A percentile compares a stretch with the other conserved stretches of the same genome.
Conservation (phyloP, 1,139 yeast genomes). For the Lodderomyces metapsilosis region DNA sequence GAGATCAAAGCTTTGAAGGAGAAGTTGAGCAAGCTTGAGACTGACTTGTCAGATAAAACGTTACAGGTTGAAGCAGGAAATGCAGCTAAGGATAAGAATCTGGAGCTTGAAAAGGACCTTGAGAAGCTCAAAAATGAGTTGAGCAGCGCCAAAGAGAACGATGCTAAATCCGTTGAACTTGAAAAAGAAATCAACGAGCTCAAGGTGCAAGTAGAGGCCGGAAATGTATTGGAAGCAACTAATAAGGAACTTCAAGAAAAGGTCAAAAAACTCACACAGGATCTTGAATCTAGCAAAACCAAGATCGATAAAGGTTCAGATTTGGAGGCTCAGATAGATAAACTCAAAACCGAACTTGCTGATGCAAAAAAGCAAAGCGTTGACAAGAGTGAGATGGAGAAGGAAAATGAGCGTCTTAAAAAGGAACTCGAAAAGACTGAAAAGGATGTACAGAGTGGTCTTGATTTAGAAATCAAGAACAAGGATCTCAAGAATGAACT, state of each 20-base stretch:
- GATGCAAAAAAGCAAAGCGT: neutral
- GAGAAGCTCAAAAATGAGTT: neutral
- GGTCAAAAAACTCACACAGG: conserved; percentile 15
- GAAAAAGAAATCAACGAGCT: conserved; percentile 8
- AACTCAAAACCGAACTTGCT: neutral
- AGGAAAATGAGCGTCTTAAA: conserved; percentile 1
- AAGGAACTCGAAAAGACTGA: neutral
- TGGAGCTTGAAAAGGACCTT: neutral
- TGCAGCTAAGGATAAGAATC: neutral
- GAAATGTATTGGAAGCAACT: conserved; percentile 14
- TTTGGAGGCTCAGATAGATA: neutral
- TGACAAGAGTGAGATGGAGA: neutral
- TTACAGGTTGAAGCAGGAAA: neutral
- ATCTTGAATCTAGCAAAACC: conserved; percentile 20
- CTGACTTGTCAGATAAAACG: neutral
- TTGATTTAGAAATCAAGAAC: conserved; percentile 8
- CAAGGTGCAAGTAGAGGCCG: conserved; percentile 14
- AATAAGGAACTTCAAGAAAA: conserved; percentile 23
- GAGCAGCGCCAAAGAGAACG: neutral
- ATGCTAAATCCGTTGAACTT: neutral
- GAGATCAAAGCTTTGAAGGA: neutral
- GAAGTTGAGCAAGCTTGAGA: neutral
- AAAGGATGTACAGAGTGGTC: neutral
- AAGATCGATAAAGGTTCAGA: neutral
- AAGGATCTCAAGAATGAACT: conserved; percentile 8